Conservation (phyloP, 495 filamentous ascomycete genomes). For the Aspergillus baeticus region DNA sequence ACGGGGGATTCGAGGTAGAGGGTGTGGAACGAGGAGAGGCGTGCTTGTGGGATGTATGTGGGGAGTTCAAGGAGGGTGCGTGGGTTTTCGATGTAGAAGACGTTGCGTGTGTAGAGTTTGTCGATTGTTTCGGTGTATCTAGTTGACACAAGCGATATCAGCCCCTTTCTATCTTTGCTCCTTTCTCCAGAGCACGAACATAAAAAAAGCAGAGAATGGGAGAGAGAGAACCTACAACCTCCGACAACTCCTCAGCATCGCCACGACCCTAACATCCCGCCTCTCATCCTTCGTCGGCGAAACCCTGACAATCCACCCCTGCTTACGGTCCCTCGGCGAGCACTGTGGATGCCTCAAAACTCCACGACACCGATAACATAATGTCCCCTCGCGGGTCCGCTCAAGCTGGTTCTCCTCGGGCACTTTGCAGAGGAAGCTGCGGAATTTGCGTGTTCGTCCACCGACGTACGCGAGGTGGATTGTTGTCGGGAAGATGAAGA, state of each 20-base stretch:
- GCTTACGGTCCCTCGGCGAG: not conserved
- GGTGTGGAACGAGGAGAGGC: not conserved
- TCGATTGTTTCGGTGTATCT: not conserved
- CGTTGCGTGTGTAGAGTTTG: not conserved
- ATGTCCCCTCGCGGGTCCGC: not conserved
- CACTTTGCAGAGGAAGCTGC: not conserved
- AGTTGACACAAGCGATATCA: too few relatives aligned
- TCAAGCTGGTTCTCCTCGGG: not conserved
- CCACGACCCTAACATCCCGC: not conserved
- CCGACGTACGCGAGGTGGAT: constrained; percentile 3
- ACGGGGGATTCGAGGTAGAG: not conserved
- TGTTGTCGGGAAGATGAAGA: not conserved
- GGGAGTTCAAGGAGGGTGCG: constrained; percentile 1
- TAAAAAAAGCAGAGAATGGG: not conserved
- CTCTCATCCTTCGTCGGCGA: not conserved
- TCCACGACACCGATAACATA: too few relatives aligned
- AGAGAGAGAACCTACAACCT: constrained; percentile 8
- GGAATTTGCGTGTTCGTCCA: not conserved
- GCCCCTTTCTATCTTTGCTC: too few relatives aligned
- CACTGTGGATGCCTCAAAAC: not conserved
- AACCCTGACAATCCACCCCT: not conserved
- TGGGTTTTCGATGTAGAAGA: not conserved
- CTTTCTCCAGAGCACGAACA: too few relatives aligned
- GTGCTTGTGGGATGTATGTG: not conserved
- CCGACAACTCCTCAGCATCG: constrained; percentile 16